Percentiles rank a stretch among this genome's conserved stretches.
Evolutionary conservation across 768 basidiomycete genomes (phyloP).

Genomic region (Gymnopilus junonius): DNA sequence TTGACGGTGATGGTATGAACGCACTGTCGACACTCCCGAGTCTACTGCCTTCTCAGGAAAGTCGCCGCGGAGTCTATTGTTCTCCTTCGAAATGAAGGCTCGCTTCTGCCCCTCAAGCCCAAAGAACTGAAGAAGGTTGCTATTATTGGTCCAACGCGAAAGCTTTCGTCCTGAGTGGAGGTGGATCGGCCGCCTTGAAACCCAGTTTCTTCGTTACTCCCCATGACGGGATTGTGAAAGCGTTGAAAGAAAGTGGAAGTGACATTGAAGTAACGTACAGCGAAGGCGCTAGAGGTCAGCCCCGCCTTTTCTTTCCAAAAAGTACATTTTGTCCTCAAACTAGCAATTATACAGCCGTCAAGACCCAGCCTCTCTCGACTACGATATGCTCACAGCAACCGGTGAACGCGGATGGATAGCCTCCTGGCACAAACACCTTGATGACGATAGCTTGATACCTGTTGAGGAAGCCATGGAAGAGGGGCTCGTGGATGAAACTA

Average conservation of each 20-base stretch:
- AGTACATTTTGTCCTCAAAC: neutral
- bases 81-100: constrained; percentile 69
- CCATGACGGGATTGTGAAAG: constrained; percentile 73
- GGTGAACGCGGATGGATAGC: constrained; percentile 73
- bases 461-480: constrained; percentile 46
- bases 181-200: constrained; percentile 75
- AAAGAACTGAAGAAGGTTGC: constrained; percentile 66
- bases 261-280: constrained; percentile 66
- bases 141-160: constrained; percentile 77
- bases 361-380: constrained; percentile 70
- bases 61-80: constrained; percentile 77
- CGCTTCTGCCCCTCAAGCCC: constrained; percentile 56
- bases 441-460: constrained; percentile 58
- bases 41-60: constrained; percentile 67
- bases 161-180: constrained; percentile 63
- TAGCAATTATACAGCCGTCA: constrained; percentile 49
- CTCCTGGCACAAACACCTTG: constrained; percentile 61
- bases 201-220: constrained; percentile 79
- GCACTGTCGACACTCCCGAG: constrained; percentile 61
- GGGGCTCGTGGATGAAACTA: constrained; percentile 61
- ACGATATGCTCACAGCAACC: constrained; percentile 59
- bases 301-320: neutral
- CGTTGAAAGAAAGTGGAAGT: constrained; percentile 44
- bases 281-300: constrained; percentile 70
- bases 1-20: constrained; percentile 76